Evolutionary conservation across 805 yeast species (phyloP), one percentile per base, ranked within the genome.

Genomic region (Candida arabinofermentans): DNA sequence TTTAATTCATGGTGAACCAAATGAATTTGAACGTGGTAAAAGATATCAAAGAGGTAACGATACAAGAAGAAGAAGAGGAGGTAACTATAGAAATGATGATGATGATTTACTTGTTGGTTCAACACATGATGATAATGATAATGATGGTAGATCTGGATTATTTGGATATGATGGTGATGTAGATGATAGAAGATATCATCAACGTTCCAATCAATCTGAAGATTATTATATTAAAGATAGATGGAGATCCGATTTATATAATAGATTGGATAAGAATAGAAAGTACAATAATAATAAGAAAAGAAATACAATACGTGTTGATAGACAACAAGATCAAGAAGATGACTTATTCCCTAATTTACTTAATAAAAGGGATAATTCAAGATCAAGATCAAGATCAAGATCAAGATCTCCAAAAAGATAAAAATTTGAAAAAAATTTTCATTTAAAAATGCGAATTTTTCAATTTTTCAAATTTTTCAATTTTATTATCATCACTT

Each of bases 1-100:
- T 62, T 64, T 81, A 43, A 55, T 79, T 14, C 82, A 83, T 49
- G 91, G 91, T 3, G 89, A 81, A 55, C 91, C 89, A 3, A 77
- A 77, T 12, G 43, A 41, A 14, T 44, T 57, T 64, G 55, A 65
- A 51, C 53, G 73, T 45, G 34, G 26, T 16, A 18, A 23, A 5
- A 29, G 32, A 29, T 12, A 14, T 14, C n/a, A 19, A 29, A 14
- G 13, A 9, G 13, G 18, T 29, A 13, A 14, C 9, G 9, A 29
- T 14, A 19, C 30, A 17, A 33, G 44, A 53, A 22, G 44, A 42
- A 22, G 56, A 51, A 31, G 56, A 52, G 27, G 40, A 47, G 23
- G 48, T 53, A 37, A 45, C 26, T 41, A 27, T 33, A 39, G 31
- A 12, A 34, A 45, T 37, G 27, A 34, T 10, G 27, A 12, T 14